These are phyloP conservation scores for Monilinia vaccinii-corymbosi DNA, from an alignment of 2,329 filamentous ascomycete genomes.

Conservation along the genomic window DNA sequence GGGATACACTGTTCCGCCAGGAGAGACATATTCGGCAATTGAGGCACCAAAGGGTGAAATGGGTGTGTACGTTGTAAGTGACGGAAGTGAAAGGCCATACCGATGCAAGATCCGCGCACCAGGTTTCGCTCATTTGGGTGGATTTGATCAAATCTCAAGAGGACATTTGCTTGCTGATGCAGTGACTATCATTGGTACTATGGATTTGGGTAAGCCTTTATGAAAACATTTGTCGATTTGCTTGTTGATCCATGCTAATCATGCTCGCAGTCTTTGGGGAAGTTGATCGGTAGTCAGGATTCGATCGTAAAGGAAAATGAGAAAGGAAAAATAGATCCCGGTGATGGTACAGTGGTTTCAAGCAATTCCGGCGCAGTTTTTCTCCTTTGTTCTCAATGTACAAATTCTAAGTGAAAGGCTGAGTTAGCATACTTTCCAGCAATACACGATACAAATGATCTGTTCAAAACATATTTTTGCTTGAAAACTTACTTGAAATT, in stretches of 20 bases:
- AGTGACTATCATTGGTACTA: slow-evolving; percentile 86
- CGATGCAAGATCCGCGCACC: slow-evolving; percentile 95
- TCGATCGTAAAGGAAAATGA: slow-evolving; percentile 12
- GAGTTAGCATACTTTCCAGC: slow-evolving; percentile 4
- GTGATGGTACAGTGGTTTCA: background rate
- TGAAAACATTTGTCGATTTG: slow-evolving; percentile 7
- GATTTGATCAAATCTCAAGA: slow-evolving; percentile 87
- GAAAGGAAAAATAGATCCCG: slow-evolving; percentile 18
- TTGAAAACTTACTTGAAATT: slow-evolving; percentile 1
- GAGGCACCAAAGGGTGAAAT: slow-evolving; percentile 99
- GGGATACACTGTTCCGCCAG: slow-evolving; percentile 92
- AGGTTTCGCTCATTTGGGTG: slow-evolving; percentile 88
- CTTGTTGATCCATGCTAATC: slow-evolving; percentile 16
- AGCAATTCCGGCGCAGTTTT: slow-evolving; percentile 11
- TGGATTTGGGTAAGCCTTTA: slow-evolving; percentile 66
- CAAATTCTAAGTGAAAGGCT: slow-evolving; percentile 14
- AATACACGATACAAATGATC: slow-evolving; percentile 1
- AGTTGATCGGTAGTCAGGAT: slow-evolving; percentile 39
- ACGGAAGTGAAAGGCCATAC: slow-evolving; percentile 93
- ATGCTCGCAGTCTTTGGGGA: slow-evolving; percentile 32
- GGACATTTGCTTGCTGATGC: slow-evolving; percentile 94
- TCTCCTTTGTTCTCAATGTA: slow-evolving; percentile 19
- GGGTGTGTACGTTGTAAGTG: slow-evolving; percentile 93
- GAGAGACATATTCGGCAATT: slow-evolving; percentile 95
- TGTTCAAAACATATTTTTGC: background rate